Conservation (phyloP, 2,329 filamentous ascomycete species). For the Aspergillus sp. region DNA sequence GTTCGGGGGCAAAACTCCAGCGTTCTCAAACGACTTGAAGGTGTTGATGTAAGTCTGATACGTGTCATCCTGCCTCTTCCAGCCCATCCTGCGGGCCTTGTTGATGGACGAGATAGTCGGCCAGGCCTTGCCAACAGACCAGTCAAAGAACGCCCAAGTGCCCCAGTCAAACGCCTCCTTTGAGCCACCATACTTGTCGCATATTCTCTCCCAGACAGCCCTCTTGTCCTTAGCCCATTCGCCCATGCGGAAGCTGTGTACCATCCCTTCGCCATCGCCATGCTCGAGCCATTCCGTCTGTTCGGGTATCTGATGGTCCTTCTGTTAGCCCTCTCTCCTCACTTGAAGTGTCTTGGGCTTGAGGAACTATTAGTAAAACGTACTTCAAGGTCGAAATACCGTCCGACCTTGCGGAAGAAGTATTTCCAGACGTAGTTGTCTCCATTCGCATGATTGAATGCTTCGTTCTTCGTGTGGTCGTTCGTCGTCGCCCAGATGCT, state of each 20-base stretch:
- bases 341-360: neutral
- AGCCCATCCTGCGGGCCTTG: neutral
- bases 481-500: constrained; percentile 6
- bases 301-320: neutral
- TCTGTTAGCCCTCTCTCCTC: neutral
- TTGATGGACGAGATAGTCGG: neutral
- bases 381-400: neutral
- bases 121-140: neutral
- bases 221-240: constrained; percentile 10
- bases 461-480: constrained; percentile 1
- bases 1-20: no score
- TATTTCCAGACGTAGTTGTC: neutral
- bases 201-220: constrained; percentile 8
- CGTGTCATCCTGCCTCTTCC: neutral
- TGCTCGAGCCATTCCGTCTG: neutral
- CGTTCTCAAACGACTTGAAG: no score
- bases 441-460: constrained; percentile 8
- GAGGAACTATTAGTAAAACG: neutral
- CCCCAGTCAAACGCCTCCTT: neutral
- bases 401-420: neutral
- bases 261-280: neutral
- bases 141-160: constrained; percentile 3
- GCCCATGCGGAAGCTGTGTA: neutral
- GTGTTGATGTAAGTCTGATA: no score
- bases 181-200: constrained; percentile 9